phyloP scores from a whole-genome alignment of 306 rosid species.

The Castanea sativa region DNA sequence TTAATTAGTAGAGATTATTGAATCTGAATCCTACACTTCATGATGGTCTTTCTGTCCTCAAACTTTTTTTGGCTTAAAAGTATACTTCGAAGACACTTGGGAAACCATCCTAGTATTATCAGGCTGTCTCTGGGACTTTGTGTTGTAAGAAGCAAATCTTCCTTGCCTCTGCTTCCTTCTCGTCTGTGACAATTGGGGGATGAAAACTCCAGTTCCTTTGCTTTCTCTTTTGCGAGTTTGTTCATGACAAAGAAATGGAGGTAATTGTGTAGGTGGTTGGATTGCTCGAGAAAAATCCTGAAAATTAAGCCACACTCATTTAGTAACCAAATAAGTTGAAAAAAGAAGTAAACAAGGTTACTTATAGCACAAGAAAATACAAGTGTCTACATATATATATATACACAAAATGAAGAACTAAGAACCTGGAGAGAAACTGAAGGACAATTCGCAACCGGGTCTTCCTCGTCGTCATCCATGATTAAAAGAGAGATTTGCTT shows the following conservation, averaged over 20 bases:
- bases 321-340: not conserved
- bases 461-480: conserved; percentile 80
- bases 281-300: conserved; percentile 53
- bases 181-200: conserved; percentile 61
- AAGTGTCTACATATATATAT: no score
- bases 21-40: conserved; percentile 19
- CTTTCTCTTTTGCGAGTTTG: conserved; percentile 48
- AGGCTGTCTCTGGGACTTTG: conserved; percentile 53
- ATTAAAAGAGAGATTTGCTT: conserved; percentile 75
- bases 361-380: not conserved
- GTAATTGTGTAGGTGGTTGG: conserved; percentile 36
- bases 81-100: conserved; percentile 35
- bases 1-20: conserved; percentile 28
- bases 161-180: conserved; percentile 61
- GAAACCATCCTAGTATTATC: conserved; percentile 48
- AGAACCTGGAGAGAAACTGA: conserved; percentile 56
- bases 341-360: not conserved
- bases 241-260: conserved; percentile 23
- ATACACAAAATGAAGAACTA: not conserved
- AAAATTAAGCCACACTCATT: conserved; percentile 2
- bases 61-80: conserved; percentile 41
- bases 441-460: conserved; percentile 38
- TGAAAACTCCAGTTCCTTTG: conserved; percentile 91
- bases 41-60: conserved; percentile 27
- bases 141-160: conserved; percentile 37